Conservation (phyloP, 2,329 filamentous ascomycete genomes). For the Aspergillus persii region DNA sequence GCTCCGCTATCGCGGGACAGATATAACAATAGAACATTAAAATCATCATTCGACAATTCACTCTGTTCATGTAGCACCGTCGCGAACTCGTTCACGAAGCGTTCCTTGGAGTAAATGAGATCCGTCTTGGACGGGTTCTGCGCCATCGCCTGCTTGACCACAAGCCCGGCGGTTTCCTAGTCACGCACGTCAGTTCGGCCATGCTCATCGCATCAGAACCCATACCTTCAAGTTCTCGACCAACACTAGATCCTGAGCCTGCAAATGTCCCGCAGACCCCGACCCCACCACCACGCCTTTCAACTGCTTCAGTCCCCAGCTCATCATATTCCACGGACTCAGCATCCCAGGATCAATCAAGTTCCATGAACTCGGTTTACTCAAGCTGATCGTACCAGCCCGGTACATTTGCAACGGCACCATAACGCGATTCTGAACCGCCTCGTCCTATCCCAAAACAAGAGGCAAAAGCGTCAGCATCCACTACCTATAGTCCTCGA, state of each 20-base stretch:
- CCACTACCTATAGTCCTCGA: background rate
- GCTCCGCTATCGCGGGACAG: conserved; percentile 64
- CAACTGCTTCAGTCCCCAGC: conserved; percentile 72
- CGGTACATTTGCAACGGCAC: conserved; percentile 70
- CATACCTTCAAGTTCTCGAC: conserved; percentile 58
- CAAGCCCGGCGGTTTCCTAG: conserved; percentile 54
- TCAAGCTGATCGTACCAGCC: conserved; percentile 65
- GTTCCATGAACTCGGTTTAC: conserved; percentile 63
- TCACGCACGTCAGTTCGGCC: conserved; percentile 19
- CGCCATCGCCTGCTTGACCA: conserved; percentile 47
- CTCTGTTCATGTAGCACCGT: conserved; percentile 49
- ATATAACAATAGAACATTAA: conserved; percentile 68
- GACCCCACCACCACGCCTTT: conserved; percentile 55
- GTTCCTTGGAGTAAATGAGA: conserved; percentile 64
- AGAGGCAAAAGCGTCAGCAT: background rate
- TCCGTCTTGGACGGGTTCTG: conserved; percentile 57
- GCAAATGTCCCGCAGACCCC: conserved; percentile 34
- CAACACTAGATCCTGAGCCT: conserved; percentile 45
- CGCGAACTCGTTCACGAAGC: conserved; percentile 61
- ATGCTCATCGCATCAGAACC: background rate
- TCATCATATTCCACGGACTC: conserved; percentile 67
- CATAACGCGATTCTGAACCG: conserved; percentile 66
- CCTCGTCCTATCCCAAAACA: conserved; percentile 57
- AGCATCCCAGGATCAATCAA: conserved; percentile 41
- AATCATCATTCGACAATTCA: conserved; percentile 60